Base-by-base conservation (phyloP, 148 eudicot genomes). In the Nepenthes mirabilis region DNA sequence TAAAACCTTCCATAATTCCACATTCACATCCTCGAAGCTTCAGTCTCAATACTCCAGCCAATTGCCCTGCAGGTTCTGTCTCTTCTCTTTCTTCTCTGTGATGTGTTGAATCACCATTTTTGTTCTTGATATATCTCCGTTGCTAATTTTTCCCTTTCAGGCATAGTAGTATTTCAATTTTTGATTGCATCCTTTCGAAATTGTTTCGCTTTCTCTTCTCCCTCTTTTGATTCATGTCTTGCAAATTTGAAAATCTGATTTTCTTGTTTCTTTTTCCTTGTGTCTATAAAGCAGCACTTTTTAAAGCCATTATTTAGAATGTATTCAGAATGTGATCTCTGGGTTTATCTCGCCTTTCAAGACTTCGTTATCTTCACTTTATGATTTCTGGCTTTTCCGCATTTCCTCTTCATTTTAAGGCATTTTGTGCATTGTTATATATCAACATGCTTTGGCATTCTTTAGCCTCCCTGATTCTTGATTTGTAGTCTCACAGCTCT, bases 61-160 rank as follows among this genome's bases (percentile, higher is more conserved):
- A 87, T 59, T 81, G 90, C 74, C 84, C 94, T 40, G 74, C 90
- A 72, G 97, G 97, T 91, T 67, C 33, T 55, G n/a, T n/a, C 36
- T 34, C 58, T 43, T 43, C 3, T 11, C 62, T 14, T 34, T 8
- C 36, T 59, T 52, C 40, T 11, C 2, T 37, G 40, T 43, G 34
- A 37, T 8, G 52, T 11, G 47, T 6, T 57, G 7, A 11, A 10
- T 56, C 66, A 5, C 6, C 53, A 11, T 34, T 60, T 37, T n/a
- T 14, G 51, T 60, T 14, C 47, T 7, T 43, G 10, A 2, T 35
- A 50, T 1, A 37, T 45, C 11, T 23, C 23, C 35, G 34, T 68
- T 43, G 50, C 3, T 23, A 52, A 9, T 32, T 49, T 60, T 6
- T 33, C 23, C 23, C 23, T 23, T 23, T 23, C 23, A 23, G 23